Percentiles rank a stretch among this genome's conserved stretches.
phyloP scores from a whole-genome alignment of 1,284 basidiomycete genomes.

The Microbotryum violaceum region DNA sequence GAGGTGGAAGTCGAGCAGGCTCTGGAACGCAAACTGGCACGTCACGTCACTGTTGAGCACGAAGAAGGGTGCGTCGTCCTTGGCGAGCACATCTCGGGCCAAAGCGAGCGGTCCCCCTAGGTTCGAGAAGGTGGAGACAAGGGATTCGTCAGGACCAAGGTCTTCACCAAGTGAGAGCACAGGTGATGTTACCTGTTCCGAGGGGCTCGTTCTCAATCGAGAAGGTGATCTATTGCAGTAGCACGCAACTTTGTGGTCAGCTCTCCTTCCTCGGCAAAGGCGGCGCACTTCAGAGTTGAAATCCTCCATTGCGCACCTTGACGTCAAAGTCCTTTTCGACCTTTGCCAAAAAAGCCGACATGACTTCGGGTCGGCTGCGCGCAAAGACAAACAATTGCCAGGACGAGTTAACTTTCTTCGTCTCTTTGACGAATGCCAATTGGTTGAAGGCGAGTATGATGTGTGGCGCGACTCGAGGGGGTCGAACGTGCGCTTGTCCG shows the following conservation, averaged over 20 bases:
- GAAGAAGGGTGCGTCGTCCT: conserved; percentile 50
- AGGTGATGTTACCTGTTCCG: conserved; percentile 41
- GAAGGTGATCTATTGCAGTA: conserved; percentile 42
- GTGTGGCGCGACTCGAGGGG: too few relatives aligned
- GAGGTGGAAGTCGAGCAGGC: conserved; percentile 48
- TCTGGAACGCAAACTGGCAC: conserved; percentile 45
- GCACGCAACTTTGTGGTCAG: background rate
- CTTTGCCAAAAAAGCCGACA: conserved; percentile 48
- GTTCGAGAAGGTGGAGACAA: background rate
- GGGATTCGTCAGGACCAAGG: background rate
- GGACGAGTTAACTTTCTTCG: too few relatives aligned
- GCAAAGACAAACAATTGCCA: background rate
- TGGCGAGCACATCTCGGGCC: conserved; percentile 47
- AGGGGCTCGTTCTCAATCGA: conserved; percentile 48
- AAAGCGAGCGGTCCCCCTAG: conserved; percentile 48
- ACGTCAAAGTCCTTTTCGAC: conserved; percentile 48
- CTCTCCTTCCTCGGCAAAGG: too few relatives aligned
- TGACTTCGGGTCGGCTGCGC: conserved; percentile 37
- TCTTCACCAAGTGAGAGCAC: background rate
- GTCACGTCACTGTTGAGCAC: conserved; percentile 50
- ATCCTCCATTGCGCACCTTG: conserved; percentile 26
- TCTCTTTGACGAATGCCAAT: too few relatives aligned
- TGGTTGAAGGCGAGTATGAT: too few relatives aligned
- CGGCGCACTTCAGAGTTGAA: background rate
- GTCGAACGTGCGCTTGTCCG: too few relatives aligned